Evolutionary conservation across 2,329 filamentous ascomycete genomes (phyloP).

Genomic region (Phialophora macrospora): DNA sequence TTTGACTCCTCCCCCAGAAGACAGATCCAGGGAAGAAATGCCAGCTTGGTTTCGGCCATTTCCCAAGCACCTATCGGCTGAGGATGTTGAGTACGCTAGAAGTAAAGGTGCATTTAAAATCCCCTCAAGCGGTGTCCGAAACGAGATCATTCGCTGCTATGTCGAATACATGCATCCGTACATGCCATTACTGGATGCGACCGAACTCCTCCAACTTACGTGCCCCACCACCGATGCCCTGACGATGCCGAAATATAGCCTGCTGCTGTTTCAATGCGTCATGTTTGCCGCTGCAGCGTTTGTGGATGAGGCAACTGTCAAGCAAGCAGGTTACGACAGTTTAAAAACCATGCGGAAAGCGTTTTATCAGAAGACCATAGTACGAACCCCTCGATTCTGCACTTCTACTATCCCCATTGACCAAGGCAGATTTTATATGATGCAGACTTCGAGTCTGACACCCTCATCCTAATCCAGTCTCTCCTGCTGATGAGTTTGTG

Average conservation of each 20-base stretch:
- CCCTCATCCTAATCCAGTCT: constrained; percentile 83
- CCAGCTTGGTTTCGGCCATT: constrained; percentile 52
- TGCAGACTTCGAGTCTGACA: constrained; percentile 89
- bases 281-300: constrained; percentile 92
- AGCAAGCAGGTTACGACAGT: constrained; percentile 58
- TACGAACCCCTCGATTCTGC: constrained; percentile 5
- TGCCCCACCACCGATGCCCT: constrained; percentile 63
- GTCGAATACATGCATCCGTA: constrained; percentile 89
- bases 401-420: background rate
- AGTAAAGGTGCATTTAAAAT: constrained; percentile 76
- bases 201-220: constrained; percentile 54
- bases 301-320: constrained; percentile 83
- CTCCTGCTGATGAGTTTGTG: constrained; percentile 92
- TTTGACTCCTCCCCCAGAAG: background rate
- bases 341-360: constrained; percentile 41
- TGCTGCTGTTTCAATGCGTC: constrained; percentile 87
- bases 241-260: constrained; percentile 63
- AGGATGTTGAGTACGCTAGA: constrained; percentile 81
- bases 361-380: constrained; percentile 23
- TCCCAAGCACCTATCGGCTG: constrained; percentile 73
- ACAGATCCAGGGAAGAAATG: background rate
- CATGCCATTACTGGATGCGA: constrained; percentile 80
- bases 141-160: constrained; percentile 78
- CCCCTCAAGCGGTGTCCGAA: constrained; percentile 70
- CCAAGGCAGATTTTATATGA: constrained; percentile 75